Evolutionary conservation across 2,329 filamentous ascomycete genomes (phyloP).

Genomic region (Penicillium frequentans): DNA sequence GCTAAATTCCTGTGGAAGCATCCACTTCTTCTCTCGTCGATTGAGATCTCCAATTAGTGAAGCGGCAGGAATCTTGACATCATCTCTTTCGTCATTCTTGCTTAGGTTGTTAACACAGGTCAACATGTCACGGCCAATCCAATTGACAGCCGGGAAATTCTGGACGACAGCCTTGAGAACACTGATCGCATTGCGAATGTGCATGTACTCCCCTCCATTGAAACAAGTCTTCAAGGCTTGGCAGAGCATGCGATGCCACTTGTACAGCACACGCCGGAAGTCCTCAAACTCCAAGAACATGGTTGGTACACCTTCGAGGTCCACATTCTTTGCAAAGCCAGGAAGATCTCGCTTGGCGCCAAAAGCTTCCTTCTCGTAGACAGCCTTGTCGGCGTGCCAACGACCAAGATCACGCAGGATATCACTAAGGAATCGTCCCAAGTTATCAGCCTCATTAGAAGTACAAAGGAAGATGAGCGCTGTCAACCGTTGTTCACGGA

Average conservation of each 20-base stretch:
- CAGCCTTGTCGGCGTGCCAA: constrained; percentile 77
- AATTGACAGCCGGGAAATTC: constrained; percentile 84
- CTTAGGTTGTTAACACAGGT: constrained; percentile 44
- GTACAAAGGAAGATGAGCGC: constrained; percentile 86
- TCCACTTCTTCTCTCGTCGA: constrained; percentile 50
- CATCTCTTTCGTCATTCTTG: constrained; percentile 48
- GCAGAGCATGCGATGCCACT: constrained; percentile 85
- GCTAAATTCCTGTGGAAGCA: constrained; percentile 49
- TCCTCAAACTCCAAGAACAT: constrained; percentile 78
- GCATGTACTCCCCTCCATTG: constrained; percentile 87
- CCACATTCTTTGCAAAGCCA: constrained; percentile 76
- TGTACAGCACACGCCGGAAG: constrained; percentile 81
- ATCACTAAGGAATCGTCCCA: constrained; percentile 88
- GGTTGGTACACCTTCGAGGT: constrained; percentile 68
- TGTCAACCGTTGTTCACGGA: constrained; percentile 77
- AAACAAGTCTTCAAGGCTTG: constrained; percentile 79
- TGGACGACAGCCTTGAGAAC: constrained; percentile 78
- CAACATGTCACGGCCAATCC: constrained; percentile 65
- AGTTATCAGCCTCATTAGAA: constrained; percentile 83
- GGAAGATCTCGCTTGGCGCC: constrained; percentile 65
- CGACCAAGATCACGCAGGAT: constrained; percentile 73
- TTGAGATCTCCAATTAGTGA: constrained; percentile 51
- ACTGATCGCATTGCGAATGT: constrained; percentile 93
- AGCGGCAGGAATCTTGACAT: constrained; percentile 52
- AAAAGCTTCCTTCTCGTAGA: constrained; percentile 81